A percentile compares a stretch with the other conserved stretches of the same genome.
phyloP scores from a whole-genome alignment of 2,329 filamentous ascomycete species.

The Macroventuria anomochaeta region DNA sequence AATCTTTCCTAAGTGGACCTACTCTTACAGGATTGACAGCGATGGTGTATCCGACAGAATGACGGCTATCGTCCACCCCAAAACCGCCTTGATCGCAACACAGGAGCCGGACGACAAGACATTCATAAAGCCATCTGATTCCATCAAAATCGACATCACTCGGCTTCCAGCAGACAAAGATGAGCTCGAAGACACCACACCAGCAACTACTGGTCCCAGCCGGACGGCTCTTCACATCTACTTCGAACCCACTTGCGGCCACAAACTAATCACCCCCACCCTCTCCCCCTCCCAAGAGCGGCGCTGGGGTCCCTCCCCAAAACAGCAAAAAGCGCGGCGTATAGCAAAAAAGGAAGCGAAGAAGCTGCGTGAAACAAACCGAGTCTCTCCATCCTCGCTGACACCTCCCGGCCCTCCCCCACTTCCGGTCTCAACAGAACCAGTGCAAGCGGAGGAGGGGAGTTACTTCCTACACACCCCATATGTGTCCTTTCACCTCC shows the following conservation, averaged over 20 bases:
- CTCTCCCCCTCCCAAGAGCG: slow-evolving; percentile 29
- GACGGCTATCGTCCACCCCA: background rate
- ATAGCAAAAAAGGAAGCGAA: slow-evolving; percentile 18
- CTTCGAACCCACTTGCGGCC: slow-evolving; percentile 15
- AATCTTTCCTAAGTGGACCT: background rate
- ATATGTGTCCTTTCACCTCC: slow-evolving; percentile 38
- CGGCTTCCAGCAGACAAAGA: background rate
- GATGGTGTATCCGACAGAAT: background rate
- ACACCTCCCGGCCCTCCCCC: background rate
- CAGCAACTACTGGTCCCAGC: background rate
- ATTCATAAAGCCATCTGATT: background rate
- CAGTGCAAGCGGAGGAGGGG: slow-evolving; percentile 1
- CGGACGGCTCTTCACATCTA: slow-evolving; percentile 36
- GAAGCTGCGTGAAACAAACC: background rate
- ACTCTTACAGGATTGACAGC: background rate
- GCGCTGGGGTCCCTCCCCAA: slow-evolving; percentile 17
- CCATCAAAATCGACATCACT: background rate
- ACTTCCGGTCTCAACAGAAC: background rate
- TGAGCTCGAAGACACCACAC: background rate
- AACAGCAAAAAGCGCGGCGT: slow-evolving; percentile 20
- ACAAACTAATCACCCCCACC: slow-evolving; percentile 23
- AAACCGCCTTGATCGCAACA: background rate
- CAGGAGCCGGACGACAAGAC: background rate
- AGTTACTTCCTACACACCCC: slow-evolving; percentile 42
- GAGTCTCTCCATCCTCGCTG: background rate